These are phyloP conservation scores for Cordyceps cateniannulata DNA, from an alignment of 2,329 filamentous ascomycete species.

Conservation along the genomic window DNA sequence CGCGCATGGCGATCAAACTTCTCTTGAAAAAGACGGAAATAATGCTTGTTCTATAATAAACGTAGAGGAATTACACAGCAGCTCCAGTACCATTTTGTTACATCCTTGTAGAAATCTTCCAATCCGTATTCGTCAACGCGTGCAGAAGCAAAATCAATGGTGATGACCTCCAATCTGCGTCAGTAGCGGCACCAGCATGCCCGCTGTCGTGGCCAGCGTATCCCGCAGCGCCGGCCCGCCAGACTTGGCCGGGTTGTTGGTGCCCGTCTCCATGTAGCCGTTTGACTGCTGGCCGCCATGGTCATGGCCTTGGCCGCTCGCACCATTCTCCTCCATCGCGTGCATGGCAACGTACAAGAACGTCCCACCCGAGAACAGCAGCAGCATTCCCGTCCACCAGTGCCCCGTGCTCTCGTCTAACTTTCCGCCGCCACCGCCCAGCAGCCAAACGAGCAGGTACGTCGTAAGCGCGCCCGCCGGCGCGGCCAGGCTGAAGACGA, in stretches of 20 bases:
- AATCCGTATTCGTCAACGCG: neutral
- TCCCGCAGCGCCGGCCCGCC: constrained; percentile 58
- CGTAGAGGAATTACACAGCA: neutral
- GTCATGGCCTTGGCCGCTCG: constrained; percentile 44
- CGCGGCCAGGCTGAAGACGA: constrained; percentile 87
- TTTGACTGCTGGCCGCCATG: constrained; percentile 41
- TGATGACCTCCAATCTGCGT: constrained; percentile 76
- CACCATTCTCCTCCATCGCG: constrained; percentile 77
- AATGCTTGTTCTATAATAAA: neutral
- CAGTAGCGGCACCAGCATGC: constrained; percentile 72
- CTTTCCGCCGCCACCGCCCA: constrained; percentile 59
- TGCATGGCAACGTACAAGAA: constrained; percentile 99
- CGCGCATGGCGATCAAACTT: neutral
- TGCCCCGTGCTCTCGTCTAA: constrained; percentile 55
- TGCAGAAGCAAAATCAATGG: constrained; percentile 21
- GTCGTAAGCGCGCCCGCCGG: constrained; percentile 80
- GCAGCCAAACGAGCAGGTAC: constrained; percentile 69
- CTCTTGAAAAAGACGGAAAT: neutral
- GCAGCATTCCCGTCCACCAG: constrained; percentile 87
- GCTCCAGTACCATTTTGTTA: neutral
- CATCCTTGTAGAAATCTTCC: neutral
- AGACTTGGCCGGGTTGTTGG: constrained; percentile 41
- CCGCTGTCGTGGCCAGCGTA: constrained; percentile 62
- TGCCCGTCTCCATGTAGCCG: constrained; percentile 46
- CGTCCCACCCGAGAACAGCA: constrained; percentile 93